Conservation (phyloP, 2,329 filamentous ascomycete species). For the Aureobasidium sp. region DNA sequence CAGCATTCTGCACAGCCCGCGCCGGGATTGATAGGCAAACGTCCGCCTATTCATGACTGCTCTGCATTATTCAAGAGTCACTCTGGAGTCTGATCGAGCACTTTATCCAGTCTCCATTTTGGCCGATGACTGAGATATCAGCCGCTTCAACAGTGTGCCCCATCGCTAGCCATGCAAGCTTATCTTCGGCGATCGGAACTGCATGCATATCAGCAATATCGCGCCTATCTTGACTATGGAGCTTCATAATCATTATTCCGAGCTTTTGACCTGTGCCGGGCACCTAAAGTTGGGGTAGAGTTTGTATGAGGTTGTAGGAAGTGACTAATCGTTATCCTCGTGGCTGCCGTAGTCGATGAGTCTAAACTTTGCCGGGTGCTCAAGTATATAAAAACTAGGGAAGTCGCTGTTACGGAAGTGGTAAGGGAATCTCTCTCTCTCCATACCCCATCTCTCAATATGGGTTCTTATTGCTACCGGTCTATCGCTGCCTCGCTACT, state of each 20-base stretch:
- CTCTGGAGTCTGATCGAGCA: not conserved
- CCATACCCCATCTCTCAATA: not conserved
- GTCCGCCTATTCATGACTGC: constrained; percentile 1
- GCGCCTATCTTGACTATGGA: not conserved
- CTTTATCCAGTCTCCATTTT: not conserved
- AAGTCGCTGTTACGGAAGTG: not conserved
- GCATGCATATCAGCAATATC: not conserved
- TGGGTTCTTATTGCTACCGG: not conserved
- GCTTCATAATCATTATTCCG: no score
- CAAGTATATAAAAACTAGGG: not conserved
- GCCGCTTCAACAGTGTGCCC: not conserved
- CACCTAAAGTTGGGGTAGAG: not conserved
- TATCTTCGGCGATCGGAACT: not conserved
- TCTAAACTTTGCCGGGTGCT: not conserved
- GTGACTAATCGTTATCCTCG: not conserved
- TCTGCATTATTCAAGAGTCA: not conserved
- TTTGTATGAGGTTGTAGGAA: not conserved
- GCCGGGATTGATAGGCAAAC: not conserved
- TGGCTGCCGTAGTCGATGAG: not conserved
- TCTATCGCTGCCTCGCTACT: not conserved
- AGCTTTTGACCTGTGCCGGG: no score
- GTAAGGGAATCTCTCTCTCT: not conserved
- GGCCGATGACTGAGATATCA: not conserved
- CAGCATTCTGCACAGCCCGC: constrained; percentile 7
- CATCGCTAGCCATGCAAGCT: not conserved